Conservation (phyloP, 495 filamentous ascomycete species). For the Aspergillus hancockii region DNA sequence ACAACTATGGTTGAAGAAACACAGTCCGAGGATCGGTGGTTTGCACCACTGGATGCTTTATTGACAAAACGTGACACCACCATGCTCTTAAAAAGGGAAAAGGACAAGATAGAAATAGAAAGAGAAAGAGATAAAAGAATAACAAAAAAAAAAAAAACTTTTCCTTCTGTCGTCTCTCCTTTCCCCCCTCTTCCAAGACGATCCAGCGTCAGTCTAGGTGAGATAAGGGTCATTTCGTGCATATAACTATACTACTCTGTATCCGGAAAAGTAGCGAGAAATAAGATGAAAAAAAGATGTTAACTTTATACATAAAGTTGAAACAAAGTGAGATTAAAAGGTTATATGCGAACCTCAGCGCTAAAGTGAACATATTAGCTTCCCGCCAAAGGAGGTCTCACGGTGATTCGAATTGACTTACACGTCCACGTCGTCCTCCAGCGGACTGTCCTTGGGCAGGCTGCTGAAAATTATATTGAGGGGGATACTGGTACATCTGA, state of each 20-base stretch:
- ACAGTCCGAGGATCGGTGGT: background rate
- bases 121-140: background rate
- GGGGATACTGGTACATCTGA: slow-evolving; percentile 55
- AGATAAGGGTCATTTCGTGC: slow-evolving; percentile 33
- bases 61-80: slow-evolving; percentile 19
- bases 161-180: slow-evolving; percentile 26
- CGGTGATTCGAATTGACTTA: slow-evolving; percentile 29
- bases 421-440: slow-evolving; percentile 53
- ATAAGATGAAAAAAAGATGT: slow-evolving; percentile 25
- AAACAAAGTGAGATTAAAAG: slow-evolving; percentile 37
- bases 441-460: slow-evolving; percentile 44
- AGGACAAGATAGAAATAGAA: slow-evolving; percentile 16
- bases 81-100: slow-evolving; percentile 12
- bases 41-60: slow-evolving; percentile 11
- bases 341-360: slow-evolving; percentile 33
- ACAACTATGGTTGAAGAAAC: slow-evolving; percentile 15
- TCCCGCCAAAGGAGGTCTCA: background rate
- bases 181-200: slow-evolving; percentile 37
- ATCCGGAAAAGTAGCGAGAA: slow-evolving; percentile 8
- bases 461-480: slow-evolving; percentile 52
- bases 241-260: slow-evolving; percentile 41
- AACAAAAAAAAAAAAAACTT: slow-evolving; percentile 18
- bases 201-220: slow-evolving; percentile 49
- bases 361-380: slow-evolving; percentile 24
- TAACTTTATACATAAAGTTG: slow-evolving; percentile 47